Evolutionary conservation across 768 basidiomycete genomes (phyloP).

Genomic region (Tulasnella sp.): DNA sequence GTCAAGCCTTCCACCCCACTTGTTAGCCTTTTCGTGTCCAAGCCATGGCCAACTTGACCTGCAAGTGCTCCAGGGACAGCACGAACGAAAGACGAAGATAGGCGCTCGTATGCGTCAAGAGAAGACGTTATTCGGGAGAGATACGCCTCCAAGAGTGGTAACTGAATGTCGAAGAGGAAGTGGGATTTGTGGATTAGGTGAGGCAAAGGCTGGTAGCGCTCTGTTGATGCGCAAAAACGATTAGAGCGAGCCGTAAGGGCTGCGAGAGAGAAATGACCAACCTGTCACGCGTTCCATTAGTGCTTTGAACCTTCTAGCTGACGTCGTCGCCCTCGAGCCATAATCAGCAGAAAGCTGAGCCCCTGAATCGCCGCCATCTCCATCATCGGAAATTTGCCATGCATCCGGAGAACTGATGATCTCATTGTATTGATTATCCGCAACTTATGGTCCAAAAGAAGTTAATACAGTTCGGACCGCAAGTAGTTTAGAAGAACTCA

Average conservation of each 20-base stretch:
- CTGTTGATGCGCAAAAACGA: constrained; percentile 40
- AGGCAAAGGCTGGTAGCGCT: constrained; percentile 88
- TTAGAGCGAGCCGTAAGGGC: neutral
- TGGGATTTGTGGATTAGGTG: constrained; percentile 68
- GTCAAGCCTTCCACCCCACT: constrained; percentile 79
- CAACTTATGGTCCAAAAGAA: constrained; percentile 50
- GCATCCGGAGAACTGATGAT: constrained; percentile 78
- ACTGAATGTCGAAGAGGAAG: constrained; percentile 80
- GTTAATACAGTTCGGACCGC: neutral
- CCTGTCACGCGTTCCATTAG: constrained; percentile 91
- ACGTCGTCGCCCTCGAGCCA: constrained; percentile 63
- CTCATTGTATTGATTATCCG: constrained; percentile 78
- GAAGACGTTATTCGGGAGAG: constrained; percentile 72
- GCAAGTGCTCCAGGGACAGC: constrained; percentile 86
- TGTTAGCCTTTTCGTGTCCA: constrained; percentile 63
- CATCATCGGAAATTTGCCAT: constrained; percentile 76
- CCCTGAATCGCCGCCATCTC: constrained; percentile 45
- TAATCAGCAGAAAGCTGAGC: constrained; percentile 41
- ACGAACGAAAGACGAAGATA: constrained; percentile 81
- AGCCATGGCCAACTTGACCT: constrained; percentile 51
- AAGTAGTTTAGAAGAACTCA: constrained; percentile 42
- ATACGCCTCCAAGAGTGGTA: constrained; percentile 78
- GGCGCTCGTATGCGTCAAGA: constrained; percentile 88
- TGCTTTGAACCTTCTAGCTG: constrained; percentile 75
- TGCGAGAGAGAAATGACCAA: constrained; percentile 35